phyloP scores from a whole-genome alignment of 2,329 filamentous ascomycete species.

The Diaporthe amygdali region DNA sequence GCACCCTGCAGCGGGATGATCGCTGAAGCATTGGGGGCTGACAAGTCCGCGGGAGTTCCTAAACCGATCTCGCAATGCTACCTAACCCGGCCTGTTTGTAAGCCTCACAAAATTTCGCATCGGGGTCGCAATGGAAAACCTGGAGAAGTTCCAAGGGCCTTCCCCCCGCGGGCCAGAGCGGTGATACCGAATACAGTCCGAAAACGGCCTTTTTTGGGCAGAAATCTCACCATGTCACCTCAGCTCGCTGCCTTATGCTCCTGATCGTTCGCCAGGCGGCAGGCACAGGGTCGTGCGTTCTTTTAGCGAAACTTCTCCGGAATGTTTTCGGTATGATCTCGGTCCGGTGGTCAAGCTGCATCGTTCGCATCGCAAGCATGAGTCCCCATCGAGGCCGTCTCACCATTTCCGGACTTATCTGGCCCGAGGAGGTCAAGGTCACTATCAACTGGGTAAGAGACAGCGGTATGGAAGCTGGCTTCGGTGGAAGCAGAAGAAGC shows the following conservation, averaged over 20 bases:
- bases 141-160: background rate
- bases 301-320: background rate
- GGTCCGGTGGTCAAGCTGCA: background rate
- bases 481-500: background rate
- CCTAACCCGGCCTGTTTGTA: background rate
- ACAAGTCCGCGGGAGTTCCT: background rate
- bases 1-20: background rate
- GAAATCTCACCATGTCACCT: background rate
- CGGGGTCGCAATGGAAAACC: background rate
- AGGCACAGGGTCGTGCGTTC: background rate
- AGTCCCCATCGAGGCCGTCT: background rate
- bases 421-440: background rate
- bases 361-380: background rate
- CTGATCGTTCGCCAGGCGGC: background rate
- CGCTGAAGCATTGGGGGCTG: background rate
- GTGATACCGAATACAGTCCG: background rate
- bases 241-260: no score
- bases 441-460: background rate
- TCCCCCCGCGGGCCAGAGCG: background rate
- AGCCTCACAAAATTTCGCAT: background rate
- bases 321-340: background rate
- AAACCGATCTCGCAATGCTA: background rate
- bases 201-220: background rate
- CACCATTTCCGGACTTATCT: background rate
- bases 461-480: background rate